phyloP scores from a whole-genome alignment of 257 asterid genomes.

The Lycium ferocissimum region DNA sequence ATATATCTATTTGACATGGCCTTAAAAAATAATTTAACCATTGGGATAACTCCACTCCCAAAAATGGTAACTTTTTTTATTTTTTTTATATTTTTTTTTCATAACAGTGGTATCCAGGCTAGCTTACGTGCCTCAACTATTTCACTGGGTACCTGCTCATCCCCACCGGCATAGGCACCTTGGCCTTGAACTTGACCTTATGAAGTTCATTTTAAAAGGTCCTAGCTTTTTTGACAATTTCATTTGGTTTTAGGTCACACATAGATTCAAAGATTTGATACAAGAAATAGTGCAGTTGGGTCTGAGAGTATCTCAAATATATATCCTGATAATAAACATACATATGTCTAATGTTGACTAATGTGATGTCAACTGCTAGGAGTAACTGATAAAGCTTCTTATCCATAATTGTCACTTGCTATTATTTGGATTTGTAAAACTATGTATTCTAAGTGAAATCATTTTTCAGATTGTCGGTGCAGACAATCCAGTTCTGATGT shows the following conservation, averaged over 20 bases:
- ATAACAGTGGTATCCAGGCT: not conserved
- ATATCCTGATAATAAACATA: not conserved
- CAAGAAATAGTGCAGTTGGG: not conserved
- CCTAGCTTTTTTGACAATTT: not conserved
- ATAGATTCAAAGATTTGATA: not conserved
- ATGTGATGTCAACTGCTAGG: not conserved
- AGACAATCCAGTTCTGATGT: constrained; percentile 92
- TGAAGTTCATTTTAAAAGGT: not conserved
- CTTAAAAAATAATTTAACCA: not conserved
- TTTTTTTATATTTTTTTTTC: too few relatives aligned
- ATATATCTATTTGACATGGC: not conserved
- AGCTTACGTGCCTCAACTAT: not conserved
- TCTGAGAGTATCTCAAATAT: not conserved
- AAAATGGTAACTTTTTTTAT: not conserved
- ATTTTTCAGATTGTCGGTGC: constrained; percentile 87
- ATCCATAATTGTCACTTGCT: not conserved
- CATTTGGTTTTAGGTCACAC: not conserved
- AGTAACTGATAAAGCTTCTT: not conserved
- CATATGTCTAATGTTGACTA: not conserved
- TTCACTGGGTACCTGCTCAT: not conserved
- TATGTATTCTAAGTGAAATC: constrained; percentile 48
- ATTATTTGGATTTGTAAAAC: not conserved
- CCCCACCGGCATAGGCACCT: not conserved
- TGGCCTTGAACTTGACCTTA: constrained; percentile 6
- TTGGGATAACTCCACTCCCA: not conserved